A percentile compares a stretch with the other conserved stretches of the same genome.
These are phyloP conservation scores for Chondrus crispus DNA, from an alignment of 23 red algal species.

Conservation along the genomic window DNA sequence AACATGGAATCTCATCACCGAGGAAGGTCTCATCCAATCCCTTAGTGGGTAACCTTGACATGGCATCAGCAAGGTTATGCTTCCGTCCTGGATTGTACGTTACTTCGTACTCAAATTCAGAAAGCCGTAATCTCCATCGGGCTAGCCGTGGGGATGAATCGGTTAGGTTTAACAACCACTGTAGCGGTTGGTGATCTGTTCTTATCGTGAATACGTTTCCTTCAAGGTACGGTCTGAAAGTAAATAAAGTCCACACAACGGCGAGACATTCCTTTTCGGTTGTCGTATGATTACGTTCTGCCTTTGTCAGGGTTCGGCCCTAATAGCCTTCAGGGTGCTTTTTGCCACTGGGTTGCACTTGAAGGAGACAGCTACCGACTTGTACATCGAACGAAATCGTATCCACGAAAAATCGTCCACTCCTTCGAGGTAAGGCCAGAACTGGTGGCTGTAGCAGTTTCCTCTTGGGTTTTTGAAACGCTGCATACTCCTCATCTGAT, in stretches of 20 bases:
- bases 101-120: conserved; percentile 20
- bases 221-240: neutral
- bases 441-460: neutral
- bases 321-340: neutral
- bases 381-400: neutral
- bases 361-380: neutral
- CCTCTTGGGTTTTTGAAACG: conserved; percentile 9
- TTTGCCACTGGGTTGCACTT: neutral
- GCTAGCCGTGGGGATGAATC: neutral
- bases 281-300: neutral
- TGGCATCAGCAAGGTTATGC: conserved; percentile 2
- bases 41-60: neutral
- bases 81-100: conserved; percentile 17
- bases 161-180: conserved; percentile 3
- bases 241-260: neutral
- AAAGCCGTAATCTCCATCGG: conserved; percentile 27
- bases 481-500: conserved; percentile 8
- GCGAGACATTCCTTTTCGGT: conserved; percentile 4
- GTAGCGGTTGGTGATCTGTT: neutral
- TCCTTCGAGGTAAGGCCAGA: neutral
- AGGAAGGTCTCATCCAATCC: neutral
- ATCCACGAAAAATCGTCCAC: neutral
- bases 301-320: neutral
- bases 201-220: neutral
- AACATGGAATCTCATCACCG: conserved; percentile 29